Evolutionary conservation across 352 stramenopile genomes (phyloP), one percentile per base, ranked within the genome.

Genomic region (Globisporangium irregulare): DNA sequence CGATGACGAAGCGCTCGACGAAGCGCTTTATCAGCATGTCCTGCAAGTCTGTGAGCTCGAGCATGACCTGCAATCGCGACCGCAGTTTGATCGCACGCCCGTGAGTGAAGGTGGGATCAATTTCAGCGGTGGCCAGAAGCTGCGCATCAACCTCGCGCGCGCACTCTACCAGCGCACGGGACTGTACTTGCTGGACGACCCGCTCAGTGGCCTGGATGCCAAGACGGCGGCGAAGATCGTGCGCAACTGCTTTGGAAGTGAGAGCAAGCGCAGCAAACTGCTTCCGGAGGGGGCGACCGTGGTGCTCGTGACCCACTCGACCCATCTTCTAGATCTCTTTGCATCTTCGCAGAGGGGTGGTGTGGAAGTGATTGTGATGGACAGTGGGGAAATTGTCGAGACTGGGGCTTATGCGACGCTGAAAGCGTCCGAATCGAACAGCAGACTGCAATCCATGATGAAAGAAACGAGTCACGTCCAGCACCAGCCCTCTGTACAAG

Each of bases 141-240:
- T 90, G 24, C 76, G 91, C 64, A 84, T 98, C 57, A 92, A 84
- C n/a, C 77, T 98, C 1, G 92, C 91, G 9, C 87, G 91, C 7
- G 88, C 86, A 25, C 66, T 97, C 22, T 97, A 96, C 43, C 79
- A 91, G 51, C 72, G 71, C 64, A 70, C 81, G 22, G 62, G 48
- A 9, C 63, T 98, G 14, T 95, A 95, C 38, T 65, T 98, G n/a
- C 64, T 98, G n/a, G 90, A 98, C 59, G 92, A 98, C 60, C 87
- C 89, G 2, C 75, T 97, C 9, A 95, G 84, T 25, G 87, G 86
- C 1, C 70, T 98, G 5, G 92, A 98, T 58, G 64, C 72, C 2
- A 78, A 69, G 14, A 95, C 87, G 15, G 80, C 84, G 2, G 70
- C 73, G 0, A 72, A 76, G 50, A 75, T 94, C 8, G 56, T 95